A percentile compares a stretch with the other conserved stretches of the same genome.
Conservation (phyloP, 345 rosid species). For the Populus alba region DNA sequence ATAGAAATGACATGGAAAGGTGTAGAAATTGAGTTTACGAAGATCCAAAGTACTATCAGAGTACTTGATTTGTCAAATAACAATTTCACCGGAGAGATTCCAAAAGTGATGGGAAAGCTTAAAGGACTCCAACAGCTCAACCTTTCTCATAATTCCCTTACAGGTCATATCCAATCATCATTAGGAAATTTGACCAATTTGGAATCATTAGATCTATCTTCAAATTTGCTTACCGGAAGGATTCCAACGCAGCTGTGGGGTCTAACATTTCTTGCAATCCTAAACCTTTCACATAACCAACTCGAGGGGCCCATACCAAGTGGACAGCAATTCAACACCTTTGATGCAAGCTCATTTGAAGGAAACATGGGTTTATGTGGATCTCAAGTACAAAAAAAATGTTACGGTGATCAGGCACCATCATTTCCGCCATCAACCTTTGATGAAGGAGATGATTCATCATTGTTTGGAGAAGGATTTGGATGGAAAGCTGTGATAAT, state of each 20-base stretch:
- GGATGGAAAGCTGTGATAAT: conserved; percentile 9
- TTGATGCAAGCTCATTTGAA: neutral
- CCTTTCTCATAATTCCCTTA: too few relatives aligned
- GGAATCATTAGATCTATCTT: too few relatives aligned
- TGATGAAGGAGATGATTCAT: neutral
- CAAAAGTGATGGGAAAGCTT: neutral
- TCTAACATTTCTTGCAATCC: too few relatives aligned
- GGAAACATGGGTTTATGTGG: conserved; percentile 21
- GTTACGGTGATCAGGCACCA: neutral
- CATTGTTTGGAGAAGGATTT: neutral
- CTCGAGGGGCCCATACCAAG: conserved; percentile 4
- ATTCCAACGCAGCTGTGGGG: too few relatives aligned
- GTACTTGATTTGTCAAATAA: neutral
- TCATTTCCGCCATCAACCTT: neutral
- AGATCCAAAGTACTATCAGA: neutral
- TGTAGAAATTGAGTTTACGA: neutral
- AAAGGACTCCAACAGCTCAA: too few relatives aligned
- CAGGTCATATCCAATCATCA: too few relatives aligned
- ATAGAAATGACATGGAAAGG: neutral
- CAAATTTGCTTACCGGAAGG: too few relatives aligned
- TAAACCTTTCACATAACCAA: neutral
- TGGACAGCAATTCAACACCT: neutral
- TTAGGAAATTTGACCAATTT: too few relatives aligned
- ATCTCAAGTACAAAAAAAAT: neutral
- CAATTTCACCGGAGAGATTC: neutral